Conservation (phyloP, 2,329 filamentous ascomycete species). For the Ophiostoma fasciatum region DNA sequence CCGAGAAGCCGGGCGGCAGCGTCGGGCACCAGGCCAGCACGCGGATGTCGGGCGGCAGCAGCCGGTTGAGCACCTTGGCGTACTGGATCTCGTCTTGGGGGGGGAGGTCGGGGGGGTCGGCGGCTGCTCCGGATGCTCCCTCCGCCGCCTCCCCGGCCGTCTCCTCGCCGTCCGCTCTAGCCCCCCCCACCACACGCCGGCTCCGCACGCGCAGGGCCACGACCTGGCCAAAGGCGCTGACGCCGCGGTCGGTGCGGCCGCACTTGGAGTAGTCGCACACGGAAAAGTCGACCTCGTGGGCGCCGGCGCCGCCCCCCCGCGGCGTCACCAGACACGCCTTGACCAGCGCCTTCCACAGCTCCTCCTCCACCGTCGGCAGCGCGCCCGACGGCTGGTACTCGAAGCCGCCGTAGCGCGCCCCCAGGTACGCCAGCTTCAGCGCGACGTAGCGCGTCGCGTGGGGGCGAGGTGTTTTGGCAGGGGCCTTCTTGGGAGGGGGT, state of each 20-base stretch:
- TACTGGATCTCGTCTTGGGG: conserved; percentile 55
- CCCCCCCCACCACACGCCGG: conserved; percentile 7
- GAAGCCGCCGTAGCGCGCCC: conserved; percentile 81
- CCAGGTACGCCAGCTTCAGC: conserved; percentile 86
- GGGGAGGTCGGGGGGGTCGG: conserved; percentile 20
- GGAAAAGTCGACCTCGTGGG: conserved; percentile 58
- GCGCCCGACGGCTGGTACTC: conserved; percentile 66
- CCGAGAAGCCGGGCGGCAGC: conserved; percentile 67
- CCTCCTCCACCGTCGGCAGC: conserved; percentile 77
- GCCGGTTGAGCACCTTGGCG: conserved; percentile 65
- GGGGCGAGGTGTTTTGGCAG: too few relatives aligned
- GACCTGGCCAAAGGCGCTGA: conserved; percentile 95
- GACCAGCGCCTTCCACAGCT: conserved; percentile 79
- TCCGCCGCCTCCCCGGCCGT: conserved; percentile 32
- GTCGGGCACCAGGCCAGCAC: conserved; percentile 85
- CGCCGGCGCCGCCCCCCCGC: conserved; percentile 24
- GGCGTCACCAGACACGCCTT: conserved; percentile 73
- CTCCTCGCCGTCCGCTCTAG: conserved; percentile 16
- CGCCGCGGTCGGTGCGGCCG: conserved; percentile 80
- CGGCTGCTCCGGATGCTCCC: conserved; percentile 52
- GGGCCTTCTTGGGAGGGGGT: conserved; percentile 20
- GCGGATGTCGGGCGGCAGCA: conserved; percentile 80
- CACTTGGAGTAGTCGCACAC: conserved; percentile 89
- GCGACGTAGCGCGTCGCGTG: conserved; percentile 78
- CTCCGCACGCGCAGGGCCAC: conserved; percentile 73